These are phyloP conservation scores for Leucogyrophana mollusca DNA, from an alignment of 768 basidiomycete genomes.

Conservation along the genomic window DNA sequence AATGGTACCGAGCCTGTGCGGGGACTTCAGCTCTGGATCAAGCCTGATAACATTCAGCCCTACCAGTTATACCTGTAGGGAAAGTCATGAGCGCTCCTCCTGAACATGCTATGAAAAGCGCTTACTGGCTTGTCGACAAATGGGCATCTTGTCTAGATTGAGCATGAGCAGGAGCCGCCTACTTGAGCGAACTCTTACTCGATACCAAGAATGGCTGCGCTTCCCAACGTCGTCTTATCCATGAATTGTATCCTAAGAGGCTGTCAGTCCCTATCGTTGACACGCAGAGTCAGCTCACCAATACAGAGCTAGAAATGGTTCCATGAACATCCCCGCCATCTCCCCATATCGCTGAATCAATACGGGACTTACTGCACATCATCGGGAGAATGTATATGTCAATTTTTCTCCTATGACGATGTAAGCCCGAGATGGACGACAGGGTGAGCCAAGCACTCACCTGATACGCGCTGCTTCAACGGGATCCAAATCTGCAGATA, in stretches of 20 bases:
- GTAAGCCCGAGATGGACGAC: too few species aligned
- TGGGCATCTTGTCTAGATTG: constrained; percentile 61
- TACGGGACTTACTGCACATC: constrained; percentile 62
- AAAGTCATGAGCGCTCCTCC: background rate
- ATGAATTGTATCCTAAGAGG: constrained; percentile 67
- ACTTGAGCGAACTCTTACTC: constrained; percentile 49
- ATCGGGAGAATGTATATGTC: constrained; percentile 66
- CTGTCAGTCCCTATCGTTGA: background rate
- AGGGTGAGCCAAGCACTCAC: constrained; percentile 24
- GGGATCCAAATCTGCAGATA: constrained; percentile 45
- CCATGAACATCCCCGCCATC: constrained; percentile 3
- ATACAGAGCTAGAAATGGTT: constrained; percentile 45
- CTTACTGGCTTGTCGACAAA: constrained; percentile 64
- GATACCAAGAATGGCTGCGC: constrained; percentile 69
- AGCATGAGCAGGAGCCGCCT: too few species aligned
- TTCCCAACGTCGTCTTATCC: constrained; percentile 74
- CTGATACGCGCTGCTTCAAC: constrained; percentile 51
- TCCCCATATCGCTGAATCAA: too few species aligned
- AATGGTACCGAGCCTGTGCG: constrained; percentile 66
- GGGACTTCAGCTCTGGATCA: background rate
- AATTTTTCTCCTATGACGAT: constrained; percentile 57
- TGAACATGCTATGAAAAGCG: background rate
- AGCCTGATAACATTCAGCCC: background rate
- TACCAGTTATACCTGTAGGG: constrained; percentile 63
- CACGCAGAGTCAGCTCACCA: constrained; percentile 34